Conservation (phyloP, 331 rosid genomes). For the Telfairia occidentalis region DNA sequence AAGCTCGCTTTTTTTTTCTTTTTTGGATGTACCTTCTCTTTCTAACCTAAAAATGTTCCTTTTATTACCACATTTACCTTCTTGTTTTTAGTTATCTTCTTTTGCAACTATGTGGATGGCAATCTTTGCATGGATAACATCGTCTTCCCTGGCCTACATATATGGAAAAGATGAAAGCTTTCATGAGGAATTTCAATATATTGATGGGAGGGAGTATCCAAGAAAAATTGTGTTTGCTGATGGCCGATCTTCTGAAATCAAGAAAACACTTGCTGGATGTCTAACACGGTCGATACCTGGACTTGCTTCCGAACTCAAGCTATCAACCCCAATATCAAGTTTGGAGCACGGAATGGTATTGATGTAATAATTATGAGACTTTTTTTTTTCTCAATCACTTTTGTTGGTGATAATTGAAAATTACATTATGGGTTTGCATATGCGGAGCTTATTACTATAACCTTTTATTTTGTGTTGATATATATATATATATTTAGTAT, state of each 20-base stretch:
- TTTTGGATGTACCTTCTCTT: neutral
- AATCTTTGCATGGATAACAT: conserved; percentile 65
- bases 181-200: conserved; percentile 58
- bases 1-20: conserved; percentile 21
- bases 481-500: neutral
- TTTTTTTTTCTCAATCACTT: neutral
- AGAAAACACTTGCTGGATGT: conserved; percentile 66
- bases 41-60: neutral
- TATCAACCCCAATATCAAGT: conserved; percentile 63
- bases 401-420: neutral
- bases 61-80: neutral
- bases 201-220: conserved; percentile 65
- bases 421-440: neutral
- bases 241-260: conserved; percentile 87
- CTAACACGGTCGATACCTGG: conserved; percentile 76
- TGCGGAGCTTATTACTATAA: neutral
- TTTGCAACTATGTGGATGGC: conserved; percentile 82
- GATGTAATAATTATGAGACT: neutral
- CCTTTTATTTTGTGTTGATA: neutral
- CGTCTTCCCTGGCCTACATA: conserved; percentile 72
- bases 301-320: conserved; percentile 56
- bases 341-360: conserved; percentile 79
- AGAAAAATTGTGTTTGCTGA: conserved; percentile 50
- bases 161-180: conserved; percentile 74
- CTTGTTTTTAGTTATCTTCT: conserved; percentile 55